Base-by-base conservation (phyloP, 225 moss, liverwort and hornwort genomes). In the Polytrichum commune region DNA sequence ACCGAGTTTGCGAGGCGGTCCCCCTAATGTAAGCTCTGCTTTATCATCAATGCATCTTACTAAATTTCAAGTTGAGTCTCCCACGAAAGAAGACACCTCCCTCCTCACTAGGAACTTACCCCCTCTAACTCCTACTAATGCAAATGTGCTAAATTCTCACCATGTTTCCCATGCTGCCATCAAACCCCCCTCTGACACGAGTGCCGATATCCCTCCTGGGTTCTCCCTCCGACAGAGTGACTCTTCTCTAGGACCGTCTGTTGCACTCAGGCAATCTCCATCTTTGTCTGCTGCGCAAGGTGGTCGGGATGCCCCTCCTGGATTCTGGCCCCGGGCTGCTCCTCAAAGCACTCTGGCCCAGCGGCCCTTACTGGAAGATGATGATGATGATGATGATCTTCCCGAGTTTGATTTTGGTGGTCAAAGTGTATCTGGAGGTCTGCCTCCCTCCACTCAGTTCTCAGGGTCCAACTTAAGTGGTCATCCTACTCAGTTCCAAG, bases 361-460 rank as follows among this genome's bases (percentile, higher is more conserved):
- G 81, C 81, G 56, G 67, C 62, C 80, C 54, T 58, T 64, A 60
- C 64, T 75, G 53, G 90, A 80, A 55, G 91, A 96, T 56, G 46
- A 46, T 46, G 46, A 46, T 35, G 28, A 28, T 28, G 95, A 95
- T 65, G 95, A 95, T 75, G 95, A 96, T 73, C 93, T 93, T 73
- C 95, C 93, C 32, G 95, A 96, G 80, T 96, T 96, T 58, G 89
- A 93, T 72, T 96, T 93, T 77, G 85, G 88, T 65, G 73, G 74
- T 10, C 93, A 91, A 25, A 64, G 75, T 53, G 82, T 75, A 26
- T 67, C 72, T 67, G 77, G 64, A 54, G 69, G 65, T 78, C 66
- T 55, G 16, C 81, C 66, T 0, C 73, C 81, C 67, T 68, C 81
- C 6, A 54, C 71, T 26, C 78, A 79, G 26, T 72, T 80, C 46